Evolutionary conservation across 129 eudicot species (phyloP), one percentile per base, ranked within the genome.

Genomic region (Pittosporum tobira): DNA sequence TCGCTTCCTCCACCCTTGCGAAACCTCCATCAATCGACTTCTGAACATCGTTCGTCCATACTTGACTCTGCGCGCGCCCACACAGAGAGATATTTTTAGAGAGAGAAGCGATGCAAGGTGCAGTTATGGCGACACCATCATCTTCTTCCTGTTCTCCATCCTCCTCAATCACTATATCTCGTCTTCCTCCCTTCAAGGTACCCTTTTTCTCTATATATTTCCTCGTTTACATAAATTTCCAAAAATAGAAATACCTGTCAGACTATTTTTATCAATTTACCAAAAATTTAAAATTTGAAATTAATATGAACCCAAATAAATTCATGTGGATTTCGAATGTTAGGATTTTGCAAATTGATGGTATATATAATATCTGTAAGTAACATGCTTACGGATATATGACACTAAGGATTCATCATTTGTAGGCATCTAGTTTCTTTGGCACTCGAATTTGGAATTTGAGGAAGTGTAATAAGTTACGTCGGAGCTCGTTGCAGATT

Each of bases 91-190:
- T 12, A 34, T 9, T 8, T 34, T 34, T 34, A 48, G 48, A 12
- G 37, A 62, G 23, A 14, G 54, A 42, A 18, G 23, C 60, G 74
- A 75, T 79, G 85, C 81, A 71, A 63, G 53, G 59, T 40, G 66
- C 79, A 20, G 70, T 70, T 75, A 74, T 77, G 69, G 49, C 74
- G 56, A 79, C 73, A 22, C 77, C 74, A n/a, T 61, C 75, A 7
- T 67, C 70, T 27, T 79, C 69, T 11, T 61, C 84, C 34, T 58
- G 81, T 30, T 67, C 82, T 19, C 69, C 84, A 37, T 65, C 93
- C 2, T 59, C 67, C 19, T 27, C 80, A 20, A 48, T 48, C 55
- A n/a, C 48, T n/a, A n/a, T 58, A 46, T 48, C 29, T 64, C 65
- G 30, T 48, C 48, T 23, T 51, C 29, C 74, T 43, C 62, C 65